A percentile compares a stretch with the other conserved stretches of the same genome.
These are phyloP conservation scores for Sphaerosporella brunnea DNA, from an alignment of 495 filamentous ascomycete species.

Conservation along the genomic window DNA sequence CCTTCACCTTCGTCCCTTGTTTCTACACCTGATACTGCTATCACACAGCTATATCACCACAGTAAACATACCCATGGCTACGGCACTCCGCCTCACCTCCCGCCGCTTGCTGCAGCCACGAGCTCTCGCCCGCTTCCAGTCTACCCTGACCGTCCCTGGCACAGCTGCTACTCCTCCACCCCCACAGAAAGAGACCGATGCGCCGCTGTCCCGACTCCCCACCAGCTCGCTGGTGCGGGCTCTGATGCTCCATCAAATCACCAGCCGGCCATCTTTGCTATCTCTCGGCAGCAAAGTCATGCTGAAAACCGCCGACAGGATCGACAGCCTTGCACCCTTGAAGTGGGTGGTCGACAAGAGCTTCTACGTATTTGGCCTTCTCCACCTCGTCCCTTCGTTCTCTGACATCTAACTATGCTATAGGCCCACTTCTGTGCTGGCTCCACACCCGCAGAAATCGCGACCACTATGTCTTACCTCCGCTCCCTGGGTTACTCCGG, in stretches of 20 bases:
- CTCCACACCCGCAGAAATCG: constrained; percentile 44
- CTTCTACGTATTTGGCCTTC: constrained; percentile 40
- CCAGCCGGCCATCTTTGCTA: constrained; percentile 56
- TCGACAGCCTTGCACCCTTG: constrained; percentile 13
- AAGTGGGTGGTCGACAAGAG: constrained; percentile 48
- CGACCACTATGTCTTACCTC: constrained; percentile 38
- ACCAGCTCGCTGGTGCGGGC: constrained; percentile 58
- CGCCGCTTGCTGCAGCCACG: background rate
- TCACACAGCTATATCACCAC: too few species aligned
- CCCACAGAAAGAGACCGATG: background rate
- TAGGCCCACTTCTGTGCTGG: constrained; percentile 57
- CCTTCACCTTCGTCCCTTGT: too few species aligned
- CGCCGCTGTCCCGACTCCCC: constrained; percentile 53
- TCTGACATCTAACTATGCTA: background rate
- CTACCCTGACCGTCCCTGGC: background rate
- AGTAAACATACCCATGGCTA: background rate
- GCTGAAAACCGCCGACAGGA: constrained; percentile 11
- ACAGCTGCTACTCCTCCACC: constrained; percentile 2
- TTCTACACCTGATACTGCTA: too few species aligned
- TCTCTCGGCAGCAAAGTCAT: constrained; percentile 15
- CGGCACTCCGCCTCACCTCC: background rate
- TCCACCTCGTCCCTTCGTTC: background rate
- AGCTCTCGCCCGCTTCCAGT: background rate
- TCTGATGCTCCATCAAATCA: constrained; percentile 58
- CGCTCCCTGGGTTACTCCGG: constrained; percentile 53